Base-by-base conservation (phyloP, 2,329 filamentous ascomycete species). In the Ceratocystis cubensis region DNA sequence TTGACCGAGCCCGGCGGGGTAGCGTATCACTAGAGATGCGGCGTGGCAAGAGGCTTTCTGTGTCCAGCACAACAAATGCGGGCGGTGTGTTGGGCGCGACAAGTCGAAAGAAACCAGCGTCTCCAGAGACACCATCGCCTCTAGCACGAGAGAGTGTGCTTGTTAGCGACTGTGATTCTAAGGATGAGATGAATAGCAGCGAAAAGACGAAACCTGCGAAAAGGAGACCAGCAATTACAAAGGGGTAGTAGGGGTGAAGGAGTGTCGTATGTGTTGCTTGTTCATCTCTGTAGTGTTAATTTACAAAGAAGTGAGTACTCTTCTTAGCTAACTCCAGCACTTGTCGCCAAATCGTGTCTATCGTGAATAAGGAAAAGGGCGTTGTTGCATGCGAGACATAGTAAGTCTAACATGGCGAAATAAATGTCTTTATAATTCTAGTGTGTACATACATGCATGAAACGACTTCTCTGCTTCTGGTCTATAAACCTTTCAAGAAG, bases 401-500 rank as follows among this genome's bases (percentile, higher is more conserved):
- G 20, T 6, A 59, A 17, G 30, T 30, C 6, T 50, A 56, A 62
- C 33, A 33, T 17, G 59, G 56, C 53, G 22, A 33, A 46, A 44
- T 8, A 8, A 28, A 45, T 30, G 20, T n/a, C 45, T 15, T 22
- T 3, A 17, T 17, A n/a, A 33, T 41, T 33, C 25, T 63, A 20
- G 25, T 63, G 13, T 20, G 41, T 17, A 53, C 46, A 15, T 50
- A 17, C 10, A 41, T 41, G 3, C 37, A 41, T 41, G 37, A 1
- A 41, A 41, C 37, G 37, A 15, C 37, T 5, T 1, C 10, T 41
- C 37, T 13, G 22, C 13, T 56, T 62, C 28, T 28, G 28, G 17
- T 67, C 70, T 75, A 88, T 67, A 91, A 72, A 2, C 83, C 86
- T 66, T 79, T 80, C 79, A 96, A 76, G 71, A 96, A 82, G 75